A percentile compares a stretch with the other conserved stretches of the same genome.
Evolutionary conservation across 768 basidiomycete species (phyloP).

Genomic region (Amanita muscaria): DNA sequence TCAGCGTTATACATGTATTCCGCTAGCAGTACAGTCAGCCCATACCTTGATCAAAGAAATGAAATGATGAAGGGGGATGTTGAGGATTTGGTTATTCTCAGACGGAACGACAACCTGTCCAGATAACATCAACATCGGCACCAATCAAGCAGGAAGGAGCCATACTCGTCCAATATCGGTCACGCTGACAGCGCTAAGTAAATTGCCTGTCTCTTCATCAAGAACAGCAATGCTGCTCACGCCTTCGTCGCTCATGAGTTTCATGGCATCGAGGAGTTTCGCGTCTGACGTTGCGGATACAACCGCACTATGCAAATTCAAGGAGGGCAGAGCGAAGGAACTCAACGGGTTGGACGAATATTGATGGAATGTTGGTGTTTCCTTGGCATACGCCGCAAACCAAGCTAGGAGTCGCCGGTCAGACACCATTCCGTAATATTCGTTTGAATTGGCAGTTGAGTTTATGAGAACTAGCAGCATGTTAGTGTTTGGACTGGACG

Average conservation of each 20-base stretch:
- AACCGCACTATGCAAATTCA: constrained; percentile 54
- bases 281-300: constrained; percentile 53
- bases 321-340: constrained; percentile 51
- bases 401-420: constrained; percentile 65
- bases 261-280: constrained; percentile 74
- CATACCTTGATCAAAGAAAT: constrained; percentile 64
- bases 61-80: constrained; percentile 60
- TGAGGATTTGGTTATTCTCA: constrained; percentile 69
- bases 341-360: constrained; percentile 48
- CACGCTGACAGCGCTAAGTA: constrained; percentile 73
- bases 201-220: constrained; percentile 50
- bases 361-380: constrained; percentile 33
- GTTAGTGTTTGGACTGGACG: not conserved
- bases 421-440: constrained; percentile 65
- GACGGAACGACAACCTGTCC: constrained; percentile 67
- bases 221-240: constrained; percentile 77
- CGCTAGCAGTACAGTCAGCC: not conserved
- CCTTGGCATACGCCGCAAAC: constrained; percentile 49
- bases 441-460: constrained; percentile 31
- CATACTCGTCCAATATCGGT: constrained; percentile 72
- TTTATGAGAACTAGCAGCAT: constrained; percentile 44
- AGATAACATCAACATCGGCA: not conserved
- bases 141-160: not conserved
- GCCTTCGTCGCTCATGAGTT: constrained; percentile 76
- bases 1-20: constrained; percentile 1